Evolutionary conservation across 2,329 filamentous ascomycete species (phyloP), one percentile per base, ranked within the genome.

Genomic region (Exophiala mesophila): DNA sequence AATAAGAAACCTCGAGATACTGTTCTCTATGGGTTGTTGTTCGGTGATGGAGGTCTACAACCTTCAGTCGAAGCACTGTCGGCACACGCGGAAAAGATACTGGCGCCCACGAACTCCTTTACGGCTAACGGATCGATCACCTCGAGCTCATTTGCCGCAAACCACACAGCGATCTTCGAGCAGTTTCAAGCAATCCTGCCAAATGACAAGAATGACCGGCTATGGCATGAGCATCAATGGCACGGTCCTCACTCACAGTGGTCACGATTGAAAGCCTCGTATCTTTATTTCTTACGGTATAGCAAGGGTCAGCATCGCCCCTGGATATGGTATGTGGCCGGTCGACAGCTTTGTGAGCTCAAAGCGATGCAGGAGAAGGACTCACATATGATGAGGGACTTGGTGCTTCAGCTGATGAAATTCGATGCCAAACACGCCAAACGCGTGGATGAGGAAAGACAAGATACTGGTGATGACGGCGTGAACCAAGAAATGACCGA

Each of bases 221-320:
- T 68, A 6, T 47, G 60, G 13, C 50, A 59, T 29, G 35, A 56
- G 59, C 39, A 59, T 56, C 31, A 50, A 1, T 36, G 53, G 15
- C 59, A 63, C 32, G 67, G 61, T 60, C 49, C 52, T 5, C 50
- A 50, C 9, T 37, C 51, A 0, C 16, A 53, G 16, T 61, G 58
- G 58, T 42, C 45, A 10, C 39, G 56, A 3, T 24, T 70, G 3
- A 50, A 68, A 29, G 67, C 69, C 2, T 69, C 66, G 1, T 64
- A 57, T 19, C 51, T 59, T 1, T 67, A 70, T 45, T 39, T 50
- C 9, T 30, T 18, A 4, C 7, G 13, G 2, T 41, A 47, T 19
- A 39, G 38, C 12, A 26, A 12, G 23, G 12, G 12, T 12, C 23
- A 12, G 12, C 23, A 6, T 26, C 23, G 23, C 6, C 10, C 9